phyloP scores from a whole-genome alignment of 129 eudicot species.

The Flaveria trinervia region DNA sequence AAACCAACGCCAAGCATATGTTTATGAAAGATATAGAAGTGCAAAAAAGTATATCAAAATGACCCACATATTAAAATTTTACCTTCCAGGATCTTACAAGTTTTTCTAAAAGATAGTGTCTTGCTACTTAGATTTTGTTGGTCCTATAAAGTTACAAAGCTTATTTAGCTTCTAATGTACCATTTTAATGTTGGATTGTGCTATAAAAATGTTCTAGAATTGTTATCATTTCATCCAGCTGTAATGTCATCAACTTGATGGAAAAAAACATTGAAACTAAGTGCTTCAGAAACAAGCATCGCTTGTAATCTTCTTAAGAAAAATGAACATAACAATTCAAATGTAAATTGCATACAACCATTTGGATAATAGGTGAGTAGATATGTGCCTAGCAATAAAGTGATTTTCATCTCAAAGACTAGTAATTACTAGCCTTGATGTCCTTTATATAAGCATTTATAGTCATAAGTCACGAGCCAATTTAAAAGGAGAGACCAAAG shows the following conservation, averaged over 20 bases:
- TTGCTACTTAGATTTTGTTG: neutral
- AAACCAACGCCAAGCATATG: neutral
- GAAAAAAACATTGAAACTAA: neutral
- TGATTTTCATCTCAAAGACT: constrained; percentile 2
- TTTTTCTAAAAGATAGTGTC: neutral
- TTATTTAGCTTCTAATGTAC: neutral
- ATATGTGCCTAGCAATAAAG: neutral
- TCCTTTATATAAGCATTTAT: constrained; percentile 6
- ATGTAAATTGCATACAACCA: neutral
- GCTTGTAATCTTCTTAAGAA: neutral
- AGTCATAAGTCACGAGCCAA: neutral
- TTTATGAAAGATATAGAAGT: neutral
- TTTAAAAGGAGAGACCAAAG: neutral
- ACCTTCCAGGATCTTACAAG: neutral
- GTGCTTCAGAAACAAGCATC: constrained; percentile 6
- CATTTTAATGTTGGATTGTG: neutral
- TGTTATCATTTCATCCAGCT: neutral
- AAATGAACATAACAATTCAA: neutral
- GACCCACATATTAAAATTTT: neutral
- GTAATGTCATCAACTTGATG: neutral
- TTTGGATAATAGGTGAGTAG: neutral
- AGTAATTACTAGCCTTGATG: neutral
- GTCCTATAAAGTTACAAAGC: neutral
- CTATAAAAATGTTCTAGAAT: constrained; percentile 2
- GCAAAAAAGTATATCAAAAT: neutral